A percentile compares a stretch with the other conserved stretches of the same genome.
Evolutionary conservation across 1,284 basidiomycete species (phyloP).

Genomic region (Pseudozyma pruni): DNA sequence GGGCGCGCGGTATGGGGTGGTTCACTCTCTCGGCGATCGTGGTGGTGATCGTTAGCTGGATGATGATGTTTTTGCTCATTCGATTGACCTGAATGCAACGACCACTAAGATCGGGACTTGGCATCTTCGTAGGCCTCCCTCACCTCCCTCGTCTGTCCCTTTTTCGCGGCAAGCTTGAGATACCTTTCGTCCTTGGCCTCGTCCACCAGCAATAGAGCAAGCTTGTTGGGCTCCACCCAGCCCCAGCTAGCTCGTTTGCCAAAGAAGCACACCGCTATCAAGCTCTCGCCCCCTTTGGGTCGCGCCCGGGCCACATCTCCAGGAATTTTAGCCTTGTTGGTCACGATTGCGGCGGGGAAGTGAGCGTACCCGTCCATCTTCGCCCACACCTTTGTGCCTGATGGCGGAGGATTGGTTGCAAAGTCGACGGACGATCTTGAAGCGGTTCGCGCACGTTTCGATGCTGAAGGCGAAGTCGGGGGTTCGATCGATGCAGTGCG

Average conservation of each 20-base stretch:
- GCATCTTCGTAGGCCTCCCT: constrained; percentile 34
- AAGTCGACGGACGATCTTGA: neutral
- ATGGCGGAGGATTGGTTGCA: neutral
- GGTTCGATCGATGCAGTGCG: constrained; percentile 8
- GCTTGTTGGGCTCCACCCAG: constrained; percentile 15
- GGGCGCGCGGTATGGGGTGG: constrained; percentile 65
- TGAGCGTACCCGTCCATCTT: constrained; percentile 35
- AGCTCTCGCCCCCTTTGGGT: neutral
- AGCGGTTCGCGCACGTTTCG: constrained; percentile 9
- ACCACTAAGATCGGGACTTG: neutral
- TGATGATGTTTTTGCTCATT: constrained; percentile 65
- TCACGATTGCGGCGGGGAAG: constrained; percentile 25
- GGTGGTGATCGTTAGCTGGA: constrained; percentile 62
- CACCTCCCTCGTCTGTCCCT: constrained; percentile 19
- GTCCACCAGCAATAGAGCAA: constrained; percentile 10
- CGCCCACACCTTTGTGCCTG: constrained; percentile 43
- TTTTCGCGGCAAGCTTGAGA: constrained; percentile 21
- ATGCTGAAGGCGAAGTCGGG: constrained; percentile 8
- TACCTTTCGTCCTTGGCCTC: constrained; percentile 18
- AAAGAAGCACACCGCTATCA: constrained; percentile 28
- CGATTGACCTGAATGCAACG: constrained; percentile 45
- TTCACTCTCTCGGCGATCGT: constrained; percentile 59
- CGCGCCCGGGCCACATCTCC: neutral
- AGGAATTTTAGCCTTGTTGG: constrained; percentile 9
- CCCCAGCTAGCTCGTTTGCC: constrained; percentile 23